Conservation (phyloP, 352 stramenopile genomes). For the Stramenopiles sp. region DNA sequence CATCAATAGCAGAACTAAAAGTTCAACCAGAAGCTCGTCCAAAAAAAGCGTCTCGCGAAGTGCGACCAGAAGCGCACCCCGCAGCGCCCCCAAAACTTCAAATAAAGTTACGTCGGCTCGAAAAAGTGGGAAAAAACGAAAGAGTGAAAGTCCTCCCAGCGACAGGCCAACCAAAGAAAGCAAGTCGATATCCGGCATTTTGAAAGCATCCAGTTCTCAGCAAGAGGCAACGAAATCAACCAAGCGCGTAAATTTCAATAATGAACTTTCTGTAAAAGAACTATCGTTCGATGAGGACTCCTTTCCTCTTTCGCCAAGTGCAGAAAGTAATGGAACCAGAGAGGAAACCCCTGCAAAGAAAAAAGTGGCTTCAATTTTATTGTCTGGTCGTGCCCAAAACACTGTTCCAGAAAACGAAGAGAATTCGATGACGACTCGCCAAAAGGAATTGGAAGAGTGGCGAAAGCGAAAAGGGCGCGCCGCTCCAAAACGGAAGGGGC, state of each 20-base stretch:
- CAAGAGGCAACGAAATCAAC: neutral
- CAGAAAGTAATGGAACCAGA: too few species aligned
- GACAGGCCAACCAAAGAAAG: neutral
- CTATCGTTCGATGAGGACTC: neutral
- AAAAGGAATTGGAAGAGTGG: neutral
- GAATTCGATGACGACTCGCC: neutral
- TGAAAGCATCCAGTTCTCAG: neutral
- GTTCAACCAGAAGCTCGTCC: neutral
- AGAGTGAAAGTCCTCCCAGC: neutral
- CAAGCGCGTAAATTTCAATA: conserved; percentile 1
- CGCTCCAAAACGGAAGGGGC: neutral
- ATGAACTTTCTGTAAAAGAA: neutral
- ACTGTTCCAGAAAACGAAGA: neutral
- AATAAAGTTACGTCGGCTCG: too few species aligned
- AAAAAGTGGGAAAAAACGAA: neutral
- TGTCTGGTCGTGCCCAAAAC: neutral
- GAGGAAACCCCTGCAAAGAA: neutral
- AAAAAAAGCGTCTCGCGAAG: too few species aligned
- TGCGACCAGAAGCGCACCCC: too few species aligned
- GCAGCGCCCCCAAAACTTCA: too few species aligned
- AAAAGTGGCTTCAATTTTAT: neutral
- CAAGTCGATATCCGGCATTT: neutral
- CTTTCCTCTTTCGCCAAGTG: neutral
- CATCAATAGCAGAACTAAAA: neutral
- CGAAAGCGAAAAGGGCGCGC: neutral